Evolutionary conservation across 2,329 filamentous ascomycete species (phyloP).

Genomic region (Chaetomium strumarium): DNA sequence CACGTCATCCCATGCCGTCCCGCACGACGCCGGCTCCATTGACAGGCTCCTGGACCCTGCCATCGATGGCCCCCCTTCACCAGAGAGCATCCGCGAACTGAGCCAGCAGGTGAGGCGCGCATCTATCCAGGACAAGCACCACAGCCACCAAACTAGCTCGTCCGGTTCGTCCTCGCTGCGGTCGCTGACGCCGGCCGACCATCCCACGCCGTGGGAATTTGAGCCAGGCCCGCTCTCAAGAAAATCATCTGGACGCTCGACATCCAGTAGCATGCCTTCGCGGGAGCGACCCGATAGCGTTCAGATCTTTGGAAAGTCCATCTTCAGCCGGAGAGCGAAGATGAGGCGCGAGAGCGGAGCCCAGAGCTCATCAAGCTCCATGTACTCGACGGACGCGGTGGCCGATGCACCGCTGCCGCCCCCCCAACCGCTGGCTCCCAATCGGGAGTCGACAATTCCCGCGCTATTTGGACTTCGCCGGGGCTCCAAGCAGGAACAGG

Average conservation of each 20-base stretch:
- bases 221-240: slow-evolving; percentile 48
- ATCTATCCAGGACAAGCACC: slow-evolving; percentile 43
- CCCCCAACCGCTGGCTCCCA: slow-evolving; percentile 25
- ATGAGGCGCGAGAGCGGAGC: slow-evolving; percentile 47
- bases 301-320: slow-evolving; percentile 52
- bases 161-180: slow-evolving; percentile 52
- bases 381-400: slow-evolving; percentile 40
- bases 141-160: slow-evolving; percentile 44
- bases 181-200: slow-evolving; percentile 40
- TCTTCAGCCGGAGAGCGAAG: slow-evolving; percentile 51
- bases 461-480: slow-evolving; percentile 48
- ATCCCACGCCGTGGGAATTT: slow-evolving; percentile 43
- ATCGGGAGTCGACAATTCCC: slow-evolving; percentile 43
- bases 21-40: slow-evolving; percentile 23
- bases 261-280: slow-evolving; percentile 45
- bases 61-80: slow-evolving; percentile 56
- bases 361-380: slow-evolving; percentile 43
- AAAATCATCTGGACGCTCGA: slow-evolving; percentile 52
- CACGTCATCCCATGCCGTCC: slow-evolving; percentile 11
- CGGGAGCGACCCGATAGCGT: slow-evolving; percentile 54
- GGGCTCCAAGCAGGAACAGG: slow-evolving; percentile 29
- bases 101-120: slow-evolving; percentile 54
- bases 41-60: slow-evolving; percentile 50
- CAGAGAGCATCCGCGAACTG: slow-evolving; percentile 52
- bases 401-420: slow-evolving; percentile 21